Evolutionary conservation across 257 asterid species (phyloP).

Genomic region (Gardenia jasminoides): DNA sequence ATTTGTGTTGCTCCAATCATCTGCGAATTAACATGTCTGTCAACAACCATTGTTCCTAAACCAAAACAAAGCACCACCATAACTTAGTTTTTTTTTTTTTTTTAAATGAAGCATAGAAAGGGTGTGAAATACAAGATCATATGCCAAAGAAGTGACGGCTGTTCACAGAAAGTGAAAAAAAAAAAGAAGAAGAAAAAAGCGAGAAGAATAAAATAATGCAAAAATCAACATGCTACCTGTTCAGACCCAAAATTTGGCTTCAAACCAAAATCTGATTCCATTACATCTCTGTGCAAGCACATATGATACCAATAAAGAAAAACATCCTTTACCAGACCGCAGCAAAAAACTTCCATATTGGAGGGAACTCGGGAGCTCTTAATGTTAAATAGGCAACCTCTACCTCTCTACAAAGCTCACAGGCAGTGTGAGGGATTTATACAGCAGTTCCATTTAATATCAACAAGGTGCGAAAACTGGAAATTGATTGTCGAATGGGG

Average conservation of each 20-base stretch:
- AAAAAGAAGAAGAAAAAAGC: neutral
- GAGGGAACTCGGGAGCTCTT: neutral
- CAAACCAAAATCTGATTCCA: neutral
- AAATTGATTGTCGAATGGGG: too few relatives aligned
- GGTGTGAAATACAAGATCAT: neutral
- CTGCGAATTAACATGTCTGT: conserved; percentile 3
- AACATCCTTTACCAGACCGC: neutral
- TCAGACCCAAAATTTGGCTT: neutral
- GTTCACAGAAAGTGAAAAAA: neutral
- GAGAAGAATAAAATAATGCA: too few relatives aligned
- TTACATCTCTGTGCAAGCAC: neutral
- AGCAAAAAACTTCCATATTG: neutral
- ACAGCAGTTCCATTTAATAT: too few relatives aligned
- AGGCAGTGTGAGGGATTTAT: neutral
- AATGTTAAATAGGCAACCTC: neutral
- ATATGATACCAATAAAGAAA: neutral
- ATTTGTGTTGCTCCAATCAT: neutral
- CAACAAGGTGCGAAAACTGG: too few relatives aligned
- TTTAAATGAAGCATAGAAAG: too few relatives aligned
- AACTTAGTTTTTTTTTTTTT: neutral
- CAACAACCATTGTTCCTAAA: neutral
- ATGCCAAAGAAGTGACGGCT: neutral
- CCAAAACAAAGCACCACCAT: conserved; percentile 4
- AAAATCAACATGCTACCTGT: neutral
- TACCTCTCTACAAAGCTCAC: neutral